A percentile compares a stretch with the other conserved stretches of the same genome.
Conservation (phyloP, 2,329 filamentous ascomycete species). For the Fusarium acutatum region DNA sequence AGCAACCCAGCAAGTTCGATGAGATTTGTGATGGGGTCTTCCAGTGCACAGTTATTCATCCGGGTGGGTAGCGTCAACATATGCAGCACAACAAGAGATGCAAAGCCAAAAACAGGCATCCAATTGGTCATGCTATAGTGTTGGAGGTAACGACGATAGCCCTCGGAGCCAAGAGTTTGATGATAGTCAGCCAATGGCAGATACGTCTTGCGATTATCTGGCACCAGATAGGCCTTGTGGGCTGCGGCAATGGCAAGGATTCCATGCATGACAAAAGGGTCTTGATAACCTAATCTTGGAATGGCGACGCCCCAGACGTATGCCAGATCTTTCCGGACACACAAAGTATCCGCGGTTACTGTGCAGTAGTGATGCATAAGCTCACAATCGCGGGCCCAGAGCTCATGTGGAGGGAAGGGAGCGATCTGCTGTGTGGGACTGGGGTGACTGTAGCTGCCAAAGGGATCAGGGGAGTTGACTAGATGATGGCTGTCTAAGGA, state of each 20-base stretch:
- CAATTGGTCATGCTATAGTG: constrained; percentile 29
- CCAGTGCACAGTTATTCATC: constrained; percentile 19
- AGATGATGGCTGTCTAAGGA: constrained; percentile 7
- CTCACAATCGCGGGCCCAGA: constrained; percentile 38
- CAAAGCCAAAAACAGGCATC: constrained; percentile 52
- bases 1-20: constrained; percentile 34
- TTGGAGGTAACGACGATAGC: constrained; percentile 38
- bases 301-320: constrained; percentile 41
- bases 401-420: constrained; percentile 36
- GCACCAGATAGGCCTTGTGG: constrained; percentile 45
- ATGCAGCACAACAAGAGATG: constrained; percentile 49
- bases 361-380: constrained; percentile 46
- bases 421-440: constrained; percentile 31
- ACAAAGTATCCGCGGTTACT: constrained; percentile 37
- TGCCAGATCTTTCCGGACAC: constrained; percentile 32
- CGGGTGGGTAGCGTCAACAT: constrained; percentile 38
- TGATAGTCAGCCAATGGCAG: constrained; percentile 42
- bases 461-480: constrained; percentile 5
- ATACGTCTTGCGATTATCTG: constrained; percentile 36
- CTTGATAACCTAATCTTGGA: constrained; percentile 40
- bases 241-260: constrained; percentile 43
- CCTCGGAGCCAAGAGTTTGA: constrained; percentile 43
- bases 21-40: constrained; percentile 32
- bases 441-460: constrained; percentile 8
- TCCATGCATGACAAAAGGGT: constrained; percentile 44